These are phyloP conservation scores for Apiotrichum gamsii DNA, from an alignment of 1,284 basidiomycete species.

Conservation along the genomic window DNA sequence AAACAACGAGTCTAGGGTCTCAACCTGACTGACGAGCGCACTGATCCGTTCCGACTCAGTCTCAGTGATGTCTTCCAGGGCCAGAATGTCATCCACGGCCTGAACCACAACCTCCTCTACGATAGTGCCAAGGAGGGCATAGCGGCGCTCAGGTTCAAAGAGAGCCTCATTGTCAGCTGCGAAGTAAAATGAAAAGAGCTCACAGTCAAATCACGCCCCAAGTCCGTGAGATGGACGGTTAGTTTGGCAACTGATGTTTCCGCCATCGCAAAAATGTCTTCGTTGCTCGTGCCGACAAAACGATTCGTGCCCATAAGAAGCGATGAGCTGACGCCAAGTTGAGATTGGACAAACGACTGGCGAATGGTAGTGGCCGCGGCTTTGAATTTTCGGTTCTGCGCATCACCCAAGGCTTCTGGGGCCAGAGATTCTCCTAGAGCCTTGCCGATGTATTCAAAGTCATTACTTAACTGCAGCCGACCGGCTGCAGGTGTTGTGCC, in stretches of 20 bases:
- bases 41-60: slow-evolving; percentile 77
- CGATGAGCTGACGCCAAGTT: slow-evolving; percentile 50
- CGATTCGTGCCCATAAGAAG: slow-evolving; percentile 60
- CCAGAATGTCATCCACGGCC: slow-evolving; percentile 68
- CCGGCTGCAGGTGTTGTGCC: slow-evolving; percentile 56
- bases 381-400: slow-evolving; percentile 52
- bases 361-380: slow-evolving; percentile 61
- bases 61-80: slow-evolving; percentile 82
- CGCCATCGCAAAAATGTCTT: slow-evolving; percentile 55
- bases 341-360: slow-evolving; percentile 61
- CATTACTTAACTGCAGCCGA: slow-evolving; percentile 78
- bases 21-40: slow-evolving; percentile 71
- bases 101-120: slow-evolving; percentile 65
- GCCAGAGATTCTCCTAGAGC: slow-evolving; percentile 14
- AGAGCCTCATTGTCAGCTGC: slow-evolving; percentile 39
- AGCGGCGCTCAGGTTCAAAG: not conserved
- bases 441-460: slow-evolving; percentile 63
- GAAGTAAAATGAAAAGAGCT: not conserved
- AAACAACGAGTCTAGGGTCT: slow-evolving; percentile 73
- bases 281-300: slow-evolving; percentile 66
- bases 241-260: too few species aligned
- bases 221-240: too few species aligned
- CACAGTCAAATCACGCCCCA: too few species aligned
- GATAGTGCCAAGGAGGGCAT: slow-evolving; percentile 59
- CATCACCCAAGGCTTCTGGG: too few species aligned